Conservation (phyloP, 495 filamentous ascomycete genomes). For the Neohortaea acidophila region DNA sequence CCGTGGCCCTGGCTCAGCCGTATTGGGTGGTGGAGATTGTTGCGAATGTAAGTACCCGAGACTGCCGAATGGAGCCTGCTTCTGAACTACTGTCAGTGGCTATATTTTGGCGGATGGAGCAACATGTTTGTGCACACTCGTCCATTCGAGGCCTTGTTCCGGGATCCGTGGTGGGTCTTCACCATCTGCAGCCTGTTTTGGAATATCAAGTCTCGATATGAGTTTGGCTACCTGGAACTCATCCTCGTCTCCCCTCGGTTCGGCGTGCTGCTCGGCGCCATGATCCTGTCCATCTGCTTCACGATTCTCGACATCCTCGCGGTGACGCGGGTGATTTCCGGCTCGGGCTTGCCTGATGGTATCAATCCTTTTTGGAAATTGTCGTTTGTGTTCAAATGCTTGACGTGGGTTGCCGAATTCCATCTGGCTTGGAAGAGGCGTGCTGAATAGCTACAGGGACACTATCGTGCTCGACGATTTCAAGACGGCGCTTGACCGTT, state of each 20-base stretch:
- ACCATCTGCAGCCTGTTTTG: conserved; percentile 37
- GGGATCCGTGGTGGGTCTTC: conserved; percentile 48
- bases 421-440: too few relatives aligned
- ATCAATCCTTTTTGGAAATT: conserved; percentile 38
- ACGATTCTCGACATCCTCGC: conserved; percentile 36
- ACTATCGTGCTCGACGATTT: conserved; percentile 46
- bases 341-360: conserved; percentile 19
- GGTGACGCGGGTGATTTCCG: conserved; percentile 21
- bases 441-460: too few relatives aligned
- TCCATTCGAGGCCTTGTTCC: conserved; percentile 38
- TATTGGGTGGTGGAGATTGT: conserved; percentile 30
- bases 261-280: conserved; percentile 39
- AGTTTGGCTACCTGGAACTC: conserved; percentile 34
- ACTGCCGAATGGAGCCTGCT: too few relatives aligned
- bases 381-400: conserved; percentile 44
- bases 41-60: conserved; percentile 24
- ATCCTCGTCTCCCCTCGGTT: conserved; percentile 39
- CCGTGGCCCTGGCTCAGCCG: conserved; percentile 23
- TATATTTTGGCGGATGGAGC: conserved; percentile 24
- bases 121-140: conserved; percentile 34
- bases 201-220: conserved; percentile 39
- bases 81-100: too few relatives aligned
- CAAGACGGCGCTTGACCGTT: conserved; percentile 40
- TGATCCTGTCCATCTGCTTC: conserved; percentile 40
- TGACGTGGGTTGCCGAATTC: too few relatives aligned